Conservation (phyloP, 1,139 yeast genomes). For the Pichia sp. region DNA sequence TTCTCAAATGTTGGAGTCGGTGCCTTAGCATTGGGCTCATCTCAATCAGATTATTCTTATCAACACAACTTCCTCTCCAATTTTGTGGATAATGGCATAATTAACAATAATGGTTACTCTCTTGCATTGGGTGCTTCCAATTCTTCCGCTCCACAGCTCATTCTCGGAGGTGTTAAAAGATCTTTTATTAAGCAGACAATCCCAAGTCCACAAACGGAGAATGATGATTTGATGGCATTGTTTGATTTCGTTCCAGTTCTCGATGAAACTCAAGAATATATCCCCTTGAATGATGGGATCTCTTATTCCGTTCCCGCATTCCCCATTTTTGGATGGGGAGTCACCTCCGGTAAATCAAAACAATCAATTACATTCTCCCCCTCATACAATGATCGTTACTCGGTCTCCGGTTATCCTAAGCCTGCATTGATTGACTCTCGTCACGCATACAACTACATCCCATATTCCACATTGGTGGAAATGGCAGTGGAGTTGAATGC, state of each 20-base stretch:
- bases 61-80: slow-evolving; percentile 27
- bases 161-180: slow-evolving; percentile 56
- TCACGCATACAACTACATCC: slow-evolving; percentile 46
- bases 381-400: slow-evolving; percentile 22
- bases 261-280: slow-evolving; percentile 21
- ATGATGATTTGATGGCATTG: slow-evolving; percentile 17
- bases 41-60: slow-evolving; percentile 17
- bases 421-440: slow-evolving; percentile 64
- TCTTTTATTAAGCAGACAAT: slow-evolving; percentile 36
- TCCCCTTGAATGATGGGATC: slow-evolving; percentile 18
- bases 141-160: slow-evolving; percentile 27
- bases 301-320: slow-evolving; percentile 45
- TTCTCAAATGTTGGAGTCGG: slow-evolving; percentile 41
- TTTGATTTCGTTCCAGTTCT: slow-evolving; percentile 43
- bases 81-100: slow-evolving; percentile 34
- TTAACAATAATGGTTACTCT: slow-evolving; percentile 48
- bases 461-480: slow-evolving; percentile 51
- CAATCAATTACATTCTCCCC: slow-evolving; percentile 32
- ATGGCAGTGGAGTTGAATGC: slow-evolving; percentile 75
- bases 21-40: slow-evolving; percentile 48
- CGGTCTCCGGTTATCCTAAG: slow-evolving; percentile 25
- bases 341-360: slow-evolving; percentile 39
- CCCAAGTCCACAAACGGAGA: slow-evolving; percentile 30
- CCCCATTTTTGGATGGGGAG: slow-evolving; percentile 46
- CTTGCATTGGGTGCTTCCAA: slow-evolving; percentile 36